Base-by-base conservation (phyloP, 2,329 filamentous ascomycete genomes). In the Alternaria solani region DNA sequence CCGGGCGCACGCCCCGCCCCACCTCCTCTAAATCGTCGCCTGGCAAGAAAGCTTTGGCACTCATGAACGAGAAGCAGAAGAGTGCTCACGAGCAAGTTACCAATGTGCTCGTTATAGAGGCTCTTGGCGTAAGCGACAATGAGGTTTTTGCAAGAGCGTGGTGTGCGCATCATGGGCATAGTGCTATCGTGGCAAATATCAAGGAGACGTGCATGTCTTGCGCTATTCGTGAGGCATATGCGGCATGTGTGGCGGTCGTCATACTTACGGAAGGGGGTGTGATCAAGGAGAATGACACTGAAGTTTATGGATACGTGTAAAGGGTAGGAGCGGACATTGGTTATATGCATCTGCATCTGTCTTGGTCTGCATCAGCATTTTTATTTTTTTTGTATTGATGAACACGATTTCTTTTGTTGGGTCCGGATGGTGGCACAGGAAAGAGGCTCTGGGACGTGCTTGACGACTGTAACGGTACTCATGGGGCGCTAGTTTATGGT, bases 81-180 rank as follows among this genome's bases (percentile, higher is more conserved):
- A 61, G 63, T 11, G 74, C 75, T 3, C 72, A 76, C 48, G 67
- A 75, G 57, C 73, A 77, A 34, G 69, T 87, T 26, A 89, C 90
- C 66, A 86, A 86, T 67, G 89, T 93, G 4, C 81, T 93, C 8
- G 88, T 90, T 5, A 84, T 93, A 14, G 89, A 93, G 78, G 89
- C 90, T 0, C 88, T 91, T 73, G 91, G 91, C 1, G 89, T 90
- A 23, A 82, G 82, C 49, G 91, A 93, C 75, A 92, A 93, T 66
- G 91, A 93, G 76, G 90, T 92, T 4, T 84, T 93, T 68, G 90
- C 89, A 1, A 82, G 91, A 63, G 90, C 91, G 7, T 93, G 91
- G 91, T 93, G 90, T 74, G 86, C 89, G 56, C 89, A 92, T 69
- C 91, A 89, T 86, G 91, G 91, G 2, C 78, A 92, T 68, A 88